Conservation (phyloP, 1,284 basidiomycete species). For the Tausonia pullulans region DNA sequence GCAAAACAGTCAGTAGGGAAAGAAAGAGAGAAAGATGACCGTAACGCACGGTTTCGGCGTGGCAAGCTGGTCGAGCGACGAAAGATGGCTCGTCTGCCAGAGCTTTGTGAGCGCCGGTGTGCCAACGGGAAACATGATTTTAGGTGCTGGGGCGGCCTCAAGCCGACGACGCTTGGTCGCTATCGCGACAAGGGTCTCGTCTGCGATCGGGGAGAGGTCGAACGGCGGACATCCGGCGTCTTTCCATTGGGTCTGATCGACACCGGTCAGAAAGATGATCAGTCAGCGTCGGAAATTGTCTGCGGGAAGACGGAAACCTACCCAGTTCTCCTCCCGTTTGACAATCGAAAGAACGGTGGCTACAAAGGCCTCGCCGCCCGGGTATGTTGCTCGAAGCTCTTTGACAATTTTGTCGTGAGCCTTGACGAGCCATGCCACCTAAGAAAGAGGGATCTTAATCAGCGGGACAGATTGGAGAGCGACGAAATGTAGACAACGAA, state of each 20-base stretch:
- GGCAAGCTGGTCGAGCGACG: neutral
- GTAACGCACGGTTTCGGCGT: constrained; percentile 9
- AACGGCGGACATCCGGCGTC: constrained; percentile 10
- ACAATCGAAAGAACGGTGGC: too few relatives aligned
- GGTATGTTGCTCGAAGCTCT: constrained; percentile 6
- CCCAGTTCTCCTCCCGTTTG: constrained; percentile 12
- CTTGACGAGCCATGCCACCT: constrained; percentile 4
- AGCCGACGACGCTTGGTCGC: constrained; percentile 10
- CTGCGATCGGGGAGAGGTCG: constrained; percentile 6
- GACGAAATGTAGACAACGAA: neutral
- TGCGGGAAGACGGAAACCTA: neutral
- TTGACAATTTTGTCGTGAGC: neutral
- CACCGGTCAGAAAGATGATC: too few relatives aligned
- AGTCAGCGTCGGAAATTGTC: neutral
- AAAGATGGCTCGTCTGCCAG: constrained; percentile 5
- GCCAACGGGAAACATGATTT: neutral
- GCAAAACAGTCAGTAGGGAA: neutral
- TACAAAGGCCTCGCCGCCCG: neutral
- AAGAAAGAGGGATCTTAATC: neutral
- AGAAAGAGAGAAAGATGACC: neutral
- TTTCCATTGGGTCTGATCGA: constrained; percentile 11
- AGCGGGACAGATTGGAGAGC: neutral
- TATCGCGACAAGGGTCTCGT: neutral
- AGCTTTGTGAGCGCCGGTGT: constrained; percentile 11
- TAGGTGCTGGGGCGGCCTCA: neutral